phyloP scores from a whole-genome alignment of 805 yeast genomes.

The Debaryomyces maramus region DNA sequence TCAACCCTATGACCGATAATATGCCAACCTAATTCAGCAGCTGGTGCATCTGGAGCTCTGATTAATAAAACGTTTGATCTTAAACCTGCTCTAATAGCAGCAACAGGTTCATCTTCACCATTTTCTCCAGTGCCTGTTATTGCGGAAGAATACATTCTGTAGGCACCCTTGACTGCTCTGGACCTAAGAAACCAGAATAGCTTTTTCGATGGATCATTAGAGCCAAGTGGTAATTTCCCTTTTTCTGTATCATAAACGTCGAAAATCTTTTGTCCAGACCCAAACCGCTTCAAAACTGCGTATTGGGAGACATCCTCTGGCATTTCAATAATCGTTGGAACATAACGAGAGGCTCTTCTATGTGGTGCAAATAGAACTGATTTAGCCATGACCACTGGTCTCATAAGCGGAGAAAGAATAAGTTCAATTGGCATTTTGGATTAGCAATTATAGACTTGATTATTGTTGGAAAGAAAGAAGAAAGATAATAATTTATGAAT shows the following conservation, averaged over 20 bases:
- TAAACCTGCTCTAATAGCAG: conserved; percentile 59
- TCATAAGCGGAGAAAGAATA: conserved; percentile 56
- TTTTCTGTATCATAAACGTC: conserved; percentile 52
- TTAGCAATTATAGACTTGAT: background rate
- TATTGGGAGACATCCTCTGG: conserved; percentile 39
- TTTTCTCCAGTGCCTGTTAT: conserved; percentile 44
- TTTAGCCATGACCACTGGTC: conserved; percentile 58
- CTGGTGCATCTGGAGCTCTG: conserved; percentile 49
- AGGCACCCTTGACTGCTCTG: conserved; percentile 68
- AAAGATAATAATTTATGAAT: background rate
- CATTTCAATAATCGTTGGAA: conserved; percentile 53
- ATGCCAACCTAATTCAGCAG: conserved; percentile 65
- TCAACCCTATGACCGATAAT: conserved; percentile 59
- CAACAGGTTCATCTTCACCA: conserved; percentile 58
- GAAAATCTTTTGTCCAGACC: conserved; percentile 58
- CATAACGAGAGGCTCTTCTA: conserved; percentile 54
- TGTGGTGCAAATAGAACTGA: conserved; percentile 56
- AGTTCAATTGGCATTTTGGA: conserved; percentile 58
- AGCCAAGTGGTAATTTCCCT: conserved; percentile 38
- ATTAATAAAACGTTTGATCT: conserved; percentile 59
- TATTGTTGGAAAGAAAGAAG: background rate
- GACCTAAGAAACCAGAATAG: conserved; percentile 58
- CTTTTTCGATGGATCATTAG: conserved; percentile 43
- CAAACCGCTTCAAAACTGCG: conserved; percentile 55
- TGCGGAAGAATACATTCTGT: conserved; percentile 51